Percentiles rank a stretch among this genome's conserved stretches.
Evolutionary conservation across 73 alveolate species (phyloP).

Genomic region (Blepharisma japonicum): DNA sequence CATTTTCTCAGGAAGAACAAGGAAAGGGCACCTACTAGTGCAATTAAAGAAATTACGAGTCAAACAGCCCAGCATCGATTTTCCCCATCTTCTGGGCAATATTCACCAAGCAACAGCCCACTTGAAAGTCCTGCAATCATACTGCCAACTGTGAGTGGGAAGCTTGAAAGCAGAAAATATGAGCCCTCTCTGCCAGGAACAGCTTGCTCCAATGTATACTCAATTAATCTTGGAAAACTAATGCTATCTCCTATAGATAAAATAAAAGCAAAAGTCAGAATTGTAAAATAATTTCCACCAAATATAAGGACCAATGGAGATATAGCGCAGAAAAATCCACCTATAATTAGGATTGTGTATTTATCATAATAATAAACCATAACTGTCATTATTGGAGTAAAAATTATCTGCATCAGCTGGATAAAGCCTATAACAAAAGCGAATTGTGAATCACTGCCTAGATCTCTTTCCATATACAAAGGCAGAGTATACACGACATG

Average conservation of each 20-base stretch:
- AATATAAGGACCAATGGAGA: neutral
- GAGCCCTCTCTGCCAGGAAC: neutral
- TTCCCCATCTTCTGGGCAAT: slow-evolving; percentile 11
- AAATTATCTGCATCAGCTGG: too few species aligned
- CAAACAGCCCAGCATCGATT: neutral
- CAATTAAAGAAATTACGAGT: neutral
- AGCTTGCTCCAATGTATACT: neutral
- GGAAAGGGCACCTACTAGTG: neutral
- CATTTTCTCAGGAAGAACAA: neutral
- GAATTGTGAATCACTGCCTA: too few species aligned
- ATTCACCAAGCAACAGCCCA: neutral
- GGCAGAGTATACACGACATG: too few species aligned
- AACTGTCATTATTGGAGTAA: too few species aligned
- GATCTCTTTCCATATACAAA: too few species aligned
- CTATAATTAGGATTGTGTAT: neutral
- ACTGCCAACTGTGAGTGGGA: neutral
- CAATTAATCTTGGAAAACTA: neutral
- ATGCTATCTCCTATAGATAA: neutral
- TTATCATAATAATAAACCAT: too few species aligned
- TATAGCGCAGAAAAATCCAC: neutral
- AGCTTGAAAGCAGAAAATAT: neutral
- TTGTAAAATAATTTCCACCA: neutral
- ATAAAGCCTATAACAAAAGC: too few species aligned
- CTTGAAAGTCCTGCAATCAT: neutral
- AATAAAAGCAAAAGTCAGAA: neutral